Evolutionary conservation across 2,329 filamentous ascomycete genomes (phyloP).

Genomic region (Colletotrichum theobromicola): DNA sequence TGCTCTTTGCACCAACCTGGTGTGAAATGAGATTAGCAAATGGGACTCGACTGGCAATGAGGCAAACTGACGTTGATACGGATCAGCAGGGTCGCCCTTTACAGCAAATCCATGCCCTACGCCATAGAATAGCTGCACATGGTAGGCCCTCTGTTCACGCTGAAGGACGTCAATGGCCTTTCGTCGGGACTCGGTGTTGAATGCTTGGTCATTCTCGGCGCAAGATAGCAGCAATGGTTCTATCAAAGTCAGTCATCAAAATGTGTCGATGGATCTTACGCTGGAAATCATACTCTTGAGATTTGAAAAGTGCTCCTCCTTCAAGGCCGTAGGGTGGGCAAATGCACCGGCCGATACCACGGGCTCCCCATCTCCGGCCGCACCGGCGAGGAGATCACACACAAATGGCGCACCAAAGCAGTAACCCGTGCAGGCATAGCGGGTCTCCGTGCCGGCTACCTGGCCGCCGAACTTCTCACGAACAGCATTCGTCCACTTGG

Average conservation of each 20-base stretch:
- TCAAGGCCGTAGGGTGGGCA: constrained; percentile 55
- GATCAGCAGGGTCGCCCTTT: constrained; percentile 53
- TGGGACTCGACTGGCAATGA: fast-evolving
- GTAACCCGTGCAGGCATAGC: constrained; percentile 47
- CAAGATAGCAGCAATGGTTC: constrained; percentile 52
- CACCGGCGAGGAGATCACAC: constrained; percentile 29
- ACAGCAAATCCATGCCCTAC: constrained; percentile 70
- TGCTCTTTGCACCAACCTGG: constrained; percentile 36
- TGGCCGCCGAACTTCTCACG: constrained; percentile 36
- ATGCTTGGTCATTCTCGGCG: constrained; percentile 49
- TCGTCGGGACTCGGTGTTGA: constrained; percentile 39
- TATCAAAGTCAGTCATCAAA: background rate
- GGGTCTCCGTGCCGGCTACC: constrained; percentile 25
- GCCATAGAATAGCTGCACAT: constrained; percentile 66
- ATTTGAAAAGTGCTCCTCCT: constrained; percentile 47
- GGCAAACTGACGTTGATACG: constrained; percentile 2
- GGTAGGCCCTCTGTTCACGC: constrained; percentile 52
- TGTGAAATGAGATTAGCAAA: constrained; percentile 4
- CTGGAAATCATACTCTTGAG: constrained; percentile 34
- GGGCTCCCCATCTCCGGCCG: background rate
- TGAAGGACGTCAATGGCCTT: constrained; percentile 48
- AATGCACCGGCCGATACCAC: constrained; percentile 49
- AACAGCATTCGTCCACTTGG: constrained; percentile 47
- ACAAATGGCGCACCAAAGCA: constrained; percentile 51
- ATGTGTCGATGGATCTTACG: too few species aligned